These are phyloP conservation scores for Stereum hirsutum DNA, from an alignment of 1,284 basidiomycete species.

Conservation along the genomic window DNA sequence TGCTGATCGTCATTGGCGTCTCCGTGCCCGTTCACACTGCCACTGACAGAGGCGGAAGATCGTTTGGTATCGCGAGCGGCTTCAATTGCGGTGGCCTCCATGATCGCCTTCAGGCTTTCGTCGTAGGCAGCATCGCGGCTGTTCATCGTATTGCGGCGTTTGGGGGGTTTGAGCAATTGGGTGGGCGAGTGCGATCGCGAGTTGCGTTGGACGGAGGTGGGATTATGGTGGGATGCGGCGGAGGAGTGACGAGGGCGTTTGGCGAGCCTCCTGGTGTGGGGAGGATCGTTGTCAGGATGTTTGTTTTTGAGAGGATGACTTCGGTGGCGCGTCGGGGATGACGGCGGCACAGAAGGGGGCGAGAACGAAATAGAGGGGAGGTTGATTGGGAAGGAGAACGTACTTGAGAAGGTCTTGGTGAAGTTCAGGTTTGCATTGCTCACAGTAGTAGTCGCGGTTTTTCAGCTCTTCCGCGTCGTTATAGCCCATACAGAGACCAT, in stretches of 20 bases:
- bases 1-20: slow-evolving; percentile 39
- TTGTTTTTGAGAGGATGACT: no score
- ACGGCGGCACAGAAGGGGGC: no score
- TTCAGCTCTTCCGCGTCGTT: slow-evolving; percentile 77
- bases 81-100: slow-evolving; percentile 65
- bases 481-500: slow-evolving; percentile 95
- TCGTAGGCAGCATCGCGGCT: slow-evolving; percentile 93
- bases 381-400: no score
- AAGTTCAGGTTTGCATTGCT: slow-evolving; percentile 84
- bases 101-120: slow-evolving; percentile 68
- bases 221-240: slow-evolving; percentile 32
- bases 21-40: slow-evolving; percentile 20
- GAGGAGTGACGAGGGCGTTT: slow-evolving; percentile 59
- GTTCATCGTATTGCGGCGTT: slow-evolving; percentile 95
- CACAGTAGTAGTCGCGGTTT: slow-evolving; percentile 86
- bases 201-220: slow-evolving; percentile 28
- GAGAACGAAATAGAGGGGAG: no score
- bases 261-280: slow-evolving; percentile 42
- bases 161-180: slow-evolving; percentile 50
- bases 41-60: slow-evolving; percentile 9
- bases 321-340: no score
- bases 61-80: slow-evolving; percentile 38
- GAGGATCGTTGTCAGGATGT: slow-evolving; percentile 6
- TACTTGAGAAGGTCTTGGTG: slow-evolving; percentile 75
- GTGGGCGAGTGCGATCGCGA: slow-evolving; percentile 73